Percentiles rank a stretch among this genome's conserved stretches.
phyloP scores from a whole-genome alignment of 148 eudicot species.

The Limonium bicolor region DNA sequence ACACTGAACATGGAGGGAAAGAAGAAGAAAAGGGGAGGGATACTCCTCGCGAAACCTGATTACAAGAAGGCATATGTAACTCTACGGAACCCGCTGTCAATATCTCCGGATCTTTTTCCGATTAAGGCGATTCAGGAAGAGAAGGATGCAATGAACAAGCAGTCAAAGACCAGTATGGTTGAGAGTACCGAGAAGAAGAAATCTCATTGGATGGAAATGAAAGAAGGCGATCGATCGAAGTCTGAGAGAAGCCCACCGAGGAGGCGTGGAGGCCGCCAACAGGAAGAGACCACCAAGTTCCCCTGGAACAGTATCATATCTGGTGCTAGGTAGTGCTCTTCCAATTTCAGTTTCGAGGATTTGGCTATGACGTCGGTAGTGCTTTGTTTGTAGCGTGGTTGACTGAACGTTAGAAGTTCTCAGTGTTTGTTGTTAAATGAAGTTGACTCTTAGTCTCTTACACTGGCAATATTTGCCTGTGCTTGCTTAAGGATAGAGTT shows the following conservation, averaged over 20 bases:
- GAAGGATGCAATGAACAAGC: constrained; percentile 33
- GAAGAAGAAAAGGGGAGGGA: constrained; percentile 81
- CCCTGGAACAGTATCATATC: constrained; percentile 75
- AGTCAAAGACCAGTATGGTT: constrained; percentile 48
- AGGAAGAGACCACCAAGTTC: constrained; percentile 31
- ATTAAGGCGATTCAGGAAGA: constrained; percentile 57
- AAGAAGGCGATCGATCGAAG: constrained; percentile 11
- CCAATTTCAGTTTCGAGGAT: not conserved
- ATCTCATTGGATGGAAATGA: constrained; percentile 75
- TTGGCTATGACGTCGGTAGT: too few species aligned
- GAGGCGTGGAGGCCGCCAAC: not conserved
- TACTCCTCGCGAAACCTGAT: constrained; percentile 63
- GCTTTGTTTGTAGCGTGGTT: too few species aligned
- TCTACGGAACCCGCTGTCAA: constrained; percentile 42
- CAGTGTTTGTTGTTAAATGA: too few species aligned
- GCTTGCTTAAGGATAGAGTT: too few species aligned
- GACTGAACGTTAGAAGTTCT: too few species aligned
- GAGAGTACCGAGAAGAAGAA: constrained; percentile 35
- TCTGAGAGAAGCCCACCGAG: constrained; percentile 4
- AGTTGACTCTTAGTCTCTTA: too few species aligned
- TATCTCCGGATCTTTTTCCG: constrained; percentile 62
- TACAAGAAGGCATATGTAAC: constrained; percentile 88
- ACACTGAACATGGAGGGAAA: constrained; percentile 94
- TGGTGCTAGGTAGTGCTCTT: constrained; percentile 32
- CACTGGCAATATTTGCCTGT: too few species aligned